phyloP scores from a whole-genome alignment of 768 basidiomycete species.

The Crepidotus variabilis region DNA sequence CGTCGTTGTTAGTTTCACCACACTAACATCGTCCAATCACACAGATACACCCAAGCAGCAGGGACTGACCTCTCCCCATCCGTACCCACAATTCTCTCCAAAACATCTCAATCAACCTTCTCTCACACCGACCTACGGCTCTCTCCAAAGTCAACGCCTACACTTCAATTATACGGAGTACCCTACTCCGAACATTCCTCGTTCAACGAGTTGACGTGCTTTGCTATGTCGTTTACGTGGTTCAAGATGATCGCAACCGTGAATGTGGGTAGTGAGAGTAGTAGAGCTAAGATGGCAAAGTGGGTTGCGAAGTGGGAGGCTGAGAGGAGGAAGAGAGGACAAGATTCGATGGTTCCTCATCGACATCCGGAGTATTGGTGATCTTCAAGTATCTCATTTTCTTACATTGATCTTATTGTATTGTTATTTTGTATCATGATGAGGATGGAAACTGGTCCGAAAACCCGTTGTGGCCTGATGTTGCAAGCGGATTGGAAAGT shows the following conservation, averaged over 20 bases:
- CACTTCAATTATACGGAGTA: conserved; percentile 74
- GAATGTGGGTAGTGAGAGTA: conserved; percentile 71
- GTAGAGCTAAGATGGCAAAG: conserved; percentile 79
- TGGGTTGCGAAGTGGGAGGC: conserved; percentile 91
- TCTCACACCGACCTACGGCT: conserved; percentile 64
- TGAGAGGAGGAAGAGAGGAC: conserved; percentile 57
- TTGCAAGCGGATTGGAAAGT: conserved; percentile 27
- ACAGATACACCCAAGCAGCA: conserved; percentile 62
- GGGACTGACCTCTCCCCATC: conserved; percentile 62
- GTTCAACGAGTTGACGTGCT: conserved; percentile 94
- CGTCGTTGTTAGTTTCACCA: too few species aligned
- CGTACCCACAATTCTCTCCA: conserved; percentile 65
- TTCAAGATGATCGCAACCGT: conserved; percentile 93
- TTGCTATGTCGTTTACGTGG: conserved; percentile 86
- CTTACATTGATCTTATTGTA: too few species aligned
- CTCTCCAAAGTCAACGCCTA: conserved; percentile 65
- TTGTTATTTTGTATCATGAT: too few species aligned
- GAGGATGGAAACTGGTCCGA: too few species aligned
- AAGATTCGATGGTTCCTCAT: not conserved
- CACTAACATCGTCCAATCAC: not conserved
- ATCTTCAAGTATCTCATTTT: not conserved
- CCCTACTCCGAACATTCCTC: conserved; percentile 96
- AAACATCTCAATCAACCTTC: conserved; percentile 64
- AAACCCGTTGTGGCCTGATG: conserved; percentile 4
- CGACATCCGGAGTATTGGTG: not conserved